phyloP scores from a whole-genome alignment of 1,139 yeast species.

The Diutina neorugosa region DNA sequence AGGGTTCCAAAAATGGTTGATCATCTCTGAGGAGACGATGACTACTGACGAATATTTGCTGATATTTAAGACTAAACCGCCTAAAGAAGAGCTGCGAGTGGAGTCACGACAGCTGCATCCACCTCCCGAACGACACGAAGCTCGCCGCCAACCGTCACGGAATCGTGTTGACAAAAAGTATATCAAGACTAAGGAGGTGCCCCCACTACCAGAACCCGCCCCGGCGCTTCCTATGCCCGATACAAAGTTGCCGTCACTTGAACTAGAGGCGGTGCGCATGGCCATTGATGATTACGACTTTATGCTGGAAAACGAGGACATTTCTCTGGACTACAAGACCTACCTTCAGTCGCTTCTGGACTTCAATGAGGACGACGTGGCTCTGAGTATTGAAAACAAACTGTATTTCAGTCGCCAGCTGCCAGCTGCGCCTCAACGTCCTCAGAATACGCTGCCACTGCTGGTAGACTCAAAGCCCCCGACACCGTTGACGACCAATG shows the following conservation, averaged over 20 bases:
- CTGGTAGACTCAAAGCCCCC: neutral
- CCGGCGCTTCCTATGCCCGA: neutral
- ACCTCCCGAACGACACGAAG: neutral
- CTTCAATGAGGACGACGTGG: constrained; percentile 2
- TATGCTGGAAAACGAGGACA: constrained; percentile 3
- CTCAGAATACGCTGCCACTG: neutral
- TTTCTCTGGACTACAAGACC: neutral
- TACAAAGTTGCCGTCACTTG: neutral
- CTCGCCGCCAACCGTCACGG: neutral
- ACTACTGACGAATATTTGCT: constrained; percentile 27
- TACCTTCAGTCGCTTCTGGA: constrained; percentile 3
- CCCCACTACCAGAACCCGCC: neutral
- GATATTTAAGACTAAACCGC: constrained; percentile 11
- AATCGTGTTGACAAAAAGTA: constrained; percentile 13
- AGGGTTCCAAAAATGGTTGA: constrained; percentile 77
- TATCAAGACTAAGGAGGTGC: neutral
- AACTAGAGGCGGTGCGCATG: neutral
- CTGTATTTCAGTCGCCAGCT: neutral
- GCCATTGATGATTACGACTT: neutral
- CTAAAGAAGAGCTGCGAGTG: constrained; percentile 6
- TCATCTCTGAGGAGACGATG: constrained; percentile 58
- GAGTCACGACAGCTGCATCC: constrained; percentile 8
- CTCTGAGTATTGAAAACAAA: neutral
- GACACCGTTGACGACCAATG: neutral
- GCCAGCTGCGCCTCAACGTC: neutral